Evolutionary conservation across 2,329 filamentous ascomycete genomes (phyloP).

Genomic region (Diaporthe batatas): DNA sequence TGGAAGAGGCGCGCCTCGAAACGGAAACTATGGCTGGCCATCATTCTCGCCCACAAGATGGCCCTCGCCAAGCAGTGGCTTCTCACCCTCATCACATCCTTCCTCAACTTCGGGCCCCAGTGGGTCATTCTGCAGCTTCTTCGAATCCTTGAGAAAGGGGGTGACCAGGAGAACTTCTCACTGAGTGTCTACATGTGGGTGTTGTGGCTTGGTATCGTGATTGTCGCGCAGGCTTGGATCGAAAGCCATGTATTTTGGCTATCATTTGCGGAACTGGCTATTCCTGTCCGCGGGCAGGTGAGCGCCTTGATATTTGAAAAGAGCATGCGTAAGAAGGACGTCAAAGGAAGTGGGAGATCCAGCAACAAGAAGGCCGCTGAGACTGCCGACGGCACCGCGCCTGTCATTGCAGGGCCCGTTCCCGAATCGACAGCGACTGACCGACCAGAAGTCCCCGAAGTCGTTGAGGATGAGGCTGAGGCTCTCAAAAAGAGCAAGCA

Average conservation of each 20-base stretch:
- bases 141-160: constrained; percentile 70
- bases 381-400: constrained; percentile 48
- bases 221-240: constrained; percentile 70
- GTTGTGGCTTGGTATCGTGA: constrained; percentile 70
- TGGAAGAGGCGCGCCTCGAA: constrained; percentile 64
- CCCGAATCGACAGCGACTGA: constrained; percentile 49
- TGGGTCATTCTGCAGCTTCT: constrained; percentile 77
- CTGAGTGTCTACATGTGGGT: constrained; percentile 77
- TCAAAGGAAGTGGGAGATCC: constrained; percentile 71
- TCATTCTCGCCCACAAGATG: constrained; percentile 70
- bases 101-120: constrained; percentile 78
- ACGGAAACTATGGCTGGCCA: constrained; percentile 69
- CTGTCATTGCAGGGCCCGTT: constrained; percentile 47
- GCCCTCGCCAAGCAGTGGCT: constrained; percentile 70
- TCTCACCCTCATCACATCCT: constrained; percentile 65
- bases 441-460: constrained; percentile 52
- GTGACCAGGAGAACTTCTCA: constrained; percentile 59
- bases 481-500: constrained; percentile 69
- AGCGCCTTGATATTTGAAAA: constrained; percentile 82
- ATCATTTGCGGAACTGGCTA: constrained; percentile 70
- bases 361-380: constrained; percentile 53
- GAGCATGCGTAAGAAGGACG: constrained; percentile 81
- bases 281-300: constrained; percentile 78
- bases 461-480: constrained; percentile 62
- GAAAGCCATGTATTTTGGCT: constrained; percentile 78